Conservation (phyloP, 805 yeast genomes). For the Teunomyces atbi region DNA sequence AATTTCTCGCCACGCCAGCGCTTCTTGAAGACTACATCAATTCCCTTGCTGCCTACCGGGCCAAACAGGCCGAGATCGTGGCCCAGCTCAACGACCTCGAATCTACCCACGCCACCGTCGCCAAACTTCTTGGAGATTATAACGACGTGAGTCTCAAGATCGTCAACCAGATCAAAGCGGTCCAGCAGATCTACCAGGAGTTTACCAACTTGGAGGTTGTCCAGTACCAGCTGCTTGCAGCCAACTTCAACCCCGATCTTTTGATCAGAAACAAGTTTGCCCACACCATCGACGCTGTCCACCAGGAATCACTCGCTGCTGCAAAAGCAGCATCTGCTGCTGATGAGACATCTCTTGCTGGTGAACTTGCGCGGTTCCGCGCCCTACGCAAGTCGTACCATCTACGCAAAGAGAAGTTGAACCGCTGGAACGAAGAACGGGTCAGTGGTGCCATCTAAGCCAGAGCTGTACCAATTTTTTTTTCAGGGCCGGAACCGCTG, state of each 20-base stretch:
- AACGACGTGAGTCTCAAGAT: conserved; percentile 19
- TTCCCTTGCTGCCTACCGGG: conserved; percentile 20
- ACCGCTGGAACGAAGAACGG: conserved; percentile 44
- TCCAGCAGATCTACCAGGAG: conserved; percentile 29
- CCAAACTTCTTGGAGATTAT: conserved; percentile 25
- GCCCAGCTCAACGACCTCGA: conserved; percentile 12
- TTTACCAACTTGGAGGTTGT: conserved; percentile 33
- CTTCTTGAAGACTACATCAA: conserved; percentile 32
- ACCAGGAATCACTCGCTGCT: conserved; percentile 21
- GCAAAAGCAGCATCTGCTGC: background rate
- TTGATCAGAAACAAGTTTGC: conserved; percentile 28
- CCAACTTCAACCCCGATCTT: conserved; percentile 34
- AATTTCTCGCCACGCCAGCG: conserved; percentile 27
- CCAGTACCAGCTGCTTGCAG: conserved; percentile 38
- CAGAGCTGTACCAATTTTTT: background rate
- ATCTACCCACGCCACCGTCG: conserved; percentile 2
- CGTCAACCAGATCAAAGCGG: conserved; percentile 18
- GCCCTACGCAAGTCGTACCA: conserved; percentile 30
- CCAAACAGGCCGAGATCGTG: conserved; percentile 10
- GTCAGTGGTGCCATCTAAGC: conserved; percentile 31
- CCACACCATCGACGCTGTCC: conserved; percentile 20
- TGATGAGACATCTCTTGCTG: background rate
- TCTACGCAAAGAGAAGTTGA: conserved; percentile 34
- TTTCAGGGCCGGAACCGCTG: background rate
- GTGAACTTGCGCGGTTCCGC: conserved; percentile 16